Conservation (phyloP, 2,329 filamentous ascomycete species). For the Bimuria novae-zelandiae region DNA sequence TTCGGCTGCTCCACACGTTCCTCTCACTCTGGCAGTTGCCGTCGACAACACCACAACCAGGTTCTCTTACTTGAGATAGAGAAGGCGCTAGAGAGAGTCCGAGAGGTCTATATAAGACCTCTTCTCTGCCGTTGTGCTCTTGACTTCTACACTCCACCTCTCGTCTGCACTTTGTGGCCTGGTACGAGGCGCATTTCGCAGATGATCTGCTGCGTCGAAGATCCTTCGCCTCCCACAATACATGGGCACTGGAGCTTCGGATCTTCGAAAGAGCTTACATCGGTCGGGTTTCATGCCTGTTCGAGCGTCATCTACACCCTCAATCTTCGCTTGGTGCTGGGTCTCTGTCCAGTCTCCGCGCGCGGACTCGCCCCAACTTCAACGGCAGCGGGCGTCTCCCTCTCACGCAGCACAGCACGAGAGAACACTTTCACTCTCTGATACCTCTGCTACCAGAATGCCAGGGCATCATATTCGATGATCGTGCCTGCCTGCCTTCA, state of each 20-base stretch:
- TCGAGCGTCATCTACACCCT: constrained; percentile 2
- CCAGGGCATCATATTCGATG: neutral
- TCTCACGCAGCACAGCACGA: neutral
- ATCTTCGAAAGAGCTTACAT: too few species aligned
- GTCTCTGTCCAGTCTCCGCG: neutral
- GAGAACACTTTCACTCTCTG: neutral
- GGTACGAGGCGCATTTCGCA: neutral
- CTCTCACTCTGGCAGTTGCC: neutral
- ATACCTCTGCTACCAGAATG: neutral
- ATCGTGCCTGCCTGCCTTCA: neutral
- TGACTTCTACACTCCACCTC: neutral
- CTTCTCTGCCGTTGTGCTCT: neutral
- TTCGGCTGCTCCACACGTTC: too few species aligned
- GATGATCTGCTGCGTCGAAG: neutral
- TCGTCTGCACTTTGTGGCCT: neutral
- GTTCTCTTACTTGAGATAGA: neutral
- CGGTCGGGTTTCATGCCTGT: too few species aligned
- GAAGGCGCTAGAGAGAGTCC: neutral
- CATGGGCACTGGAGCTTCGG: too few species aligned
- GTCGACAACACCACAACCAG: neutral
- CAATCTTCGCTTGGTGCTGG: neutral
- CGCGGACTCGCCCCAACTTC: neutral
- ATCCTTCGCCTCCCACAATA: too few species aligned
- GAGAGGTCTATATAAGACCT: neutral
- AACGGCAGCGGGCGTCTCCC: neutral